Evolutionary conservation across 306 rosid species (phyloP), one percentile per base, ranked within the genome.

Genomic region (Glycine soja): DNA sequence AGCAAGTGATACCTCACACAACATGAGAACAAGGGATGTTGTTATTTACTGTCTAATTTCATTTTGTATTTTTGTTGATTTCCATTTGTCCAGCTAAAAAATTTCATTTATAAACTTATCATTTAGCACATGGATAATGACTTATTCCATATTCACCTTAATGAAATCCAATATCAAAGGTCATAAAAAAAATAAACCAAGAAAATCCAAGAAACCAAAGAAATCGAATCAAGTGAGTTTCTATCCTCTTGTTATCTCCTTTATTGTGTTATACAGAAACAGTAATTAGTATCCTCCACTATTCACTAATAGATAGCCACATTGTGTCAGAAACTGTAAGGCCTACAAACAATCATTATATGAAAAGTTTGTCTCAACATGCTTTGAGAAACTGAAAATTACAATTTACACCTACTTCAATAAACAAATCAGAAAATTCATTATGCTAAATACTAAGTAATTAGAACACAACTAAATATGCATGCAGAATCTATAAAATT

Each of bases 311-410:
- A 18, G 53, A 65, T 40, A 52, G 30, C 43, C 74, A 36, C 50
- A 34, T 57, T 43, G 58, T 32, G n/a, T 48, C 6, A 59, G 54
- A 16, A 80, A 61, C 54, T 48, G 30, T 72, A 34, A 61, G 63
- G 19, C 8, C 64, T 16, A 80, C 18, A 72, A 45, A 65, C 30
- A 52, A 65, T 15, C 51, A 53, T 54, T 32, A 53, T 15, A 45
- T 43, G 58, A 53, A 54, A 81, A 53, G 42, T 53, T 53, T 74
- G 45, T 32, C 42, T 63, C 75, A 53, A 73, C 84, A 80, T 24
- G 42, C 59, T 53, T 63, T 63, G 70, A 63, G 13, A 38, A 65
- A 62, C 16, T 24, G 66, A 63, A 19, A 63, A 65, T 54, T 74
- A 38, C 30, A 24, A 24, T 24, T 24, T 24, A 24, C 52, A 81